Conservation (phyloP, 768 basidiomycete species). For the Suillus cothurnatus region DNA sequence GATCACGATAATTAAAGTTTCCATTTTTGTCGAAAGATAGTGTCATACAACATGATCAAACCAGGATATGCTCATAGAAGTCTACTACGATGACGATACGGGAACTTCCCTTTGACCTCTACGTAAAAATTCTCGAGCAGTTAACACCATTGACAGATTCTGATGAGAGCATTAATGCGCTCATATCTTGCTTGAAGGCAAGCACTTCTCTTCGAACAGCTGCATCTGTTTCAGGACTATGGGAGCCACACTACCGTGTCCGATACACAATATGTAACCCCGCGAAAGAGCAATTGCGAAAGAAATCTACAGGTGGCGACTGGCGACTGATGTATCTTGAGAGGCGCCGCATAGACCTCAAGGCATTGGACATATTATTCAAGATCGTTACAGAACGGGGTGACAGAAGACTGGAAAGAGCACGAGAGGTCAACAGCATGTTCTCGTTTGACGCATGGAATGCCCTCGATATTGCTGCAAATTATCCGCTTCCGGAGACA, state of each 20-base stretch:
- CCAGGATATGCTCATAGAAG: too few relatives aligned
- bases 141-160: slow-evolving; percentile 31
- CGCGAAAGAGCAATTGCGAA: slow-evolving; percentile 39
- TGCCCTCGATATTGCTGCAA: slow-evolving; percentile 43
- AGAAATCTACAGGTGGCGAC: slow-evolving; percentile 32
- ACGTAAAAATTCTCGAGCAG: slow-evolving; percentile 37
- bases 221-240: slow-evolving; percentile 43
- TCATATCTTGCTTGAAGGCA: slow-evolving; percentile 42
- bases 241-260: slow-evolving; percentile 53
- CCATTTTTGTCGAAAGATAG: too few relatives aligned
- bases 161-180: slow-evolving; percentile 31
- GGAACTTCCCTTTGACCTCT: slow-evolving; percentile 38
- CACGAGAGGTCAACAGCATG: slow-evolving; percentile 39
- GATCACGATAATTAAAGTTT: too few relatives aligned
- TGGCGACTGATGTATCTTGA: slow-evolving; percentile 50
- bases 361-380: slow-evolving; percentile 44
- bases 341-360: slow-evolving; percentile 46
- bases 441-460: slow-evolving; percentile 61
- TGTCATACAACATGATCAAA: too few relatives aligned
- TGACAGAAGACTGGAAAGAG: slow-evolving; percentile 40
- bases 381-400: slow-evolving; percentile 38
- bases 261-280: slow-evolving; percentile 49
- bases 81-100: slow-evolving; percentile 20
- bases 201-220: slow-evolving; percentile 46
- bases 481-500: slow-evolving; percentile 36